A percentile compares a stretch with the other conserved stretches of the same genome.
phyloP scores from a whole-genome alignment of 2,329 filamentous ascomycete species.

The Coniochaeta hoffmannii region DNA sequence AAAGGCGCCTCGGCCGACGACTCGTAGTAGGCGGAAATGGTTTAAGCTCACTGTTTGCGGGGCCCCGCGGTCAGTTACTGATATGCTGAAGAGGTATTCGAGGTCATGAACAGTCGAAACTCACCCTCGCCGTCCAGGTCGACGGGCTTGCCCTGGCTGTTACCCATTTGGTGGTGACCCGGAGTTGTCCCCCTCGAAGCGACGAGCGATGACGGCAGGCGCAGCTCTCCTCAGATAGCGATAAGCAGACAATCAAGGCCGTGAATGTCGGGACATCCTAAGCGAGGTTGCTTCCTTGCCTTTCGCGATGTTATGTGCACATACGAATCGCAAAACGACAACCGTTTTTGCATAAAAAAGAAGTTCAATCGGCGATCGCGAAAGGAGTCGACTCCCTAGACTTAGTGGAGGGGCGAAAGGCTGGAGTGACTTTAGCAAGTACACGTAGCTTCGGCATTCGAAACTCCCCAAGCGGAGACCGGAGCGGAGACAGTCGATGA shows the following conservation, averaged over 20 bases:
- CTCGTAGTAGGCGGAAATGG: conserved; percentile 89
- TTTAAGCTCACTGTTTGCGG: conserved; percentile 77
- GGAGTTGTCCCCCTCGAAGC: background rate
- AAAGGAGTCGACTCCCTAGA: no score
- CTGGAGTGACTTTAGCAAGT: background rate
- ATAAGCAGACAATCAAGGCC: background rate
- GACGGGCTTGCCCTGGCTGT: conserved; percentile 89
- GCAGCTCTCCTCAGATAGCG: background rate
- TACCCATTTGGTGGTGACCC: conserved; percentile 61
- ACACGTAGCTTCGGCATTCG: background rate
- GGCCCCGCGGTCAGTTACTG: background rate
- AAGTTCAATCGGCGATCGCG: background rate
- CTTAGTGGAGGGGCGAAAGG: background rate
- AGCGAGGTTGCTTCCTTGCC: no score
- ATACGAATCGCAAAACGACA: no score
- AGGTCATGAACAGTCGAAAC: conserved; percentile 21
- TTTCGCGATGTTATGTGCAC: no score
- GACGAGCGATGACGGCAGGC: background rate
- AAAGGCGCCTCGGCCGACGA: conserved; percentile 96
- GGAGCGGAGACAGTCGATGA: background rate
- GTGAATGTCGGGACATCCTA: background rate
- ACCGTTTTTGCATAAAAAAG: no score
- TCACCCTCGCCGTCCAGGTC: conserved; percentile 88
- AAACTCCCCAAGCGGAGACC: background rate
- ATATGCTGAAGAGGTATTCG: background rate